Conservation (phyloP, 129 eudicot species). For the Helichrysum umbraculigerum region DNA sequence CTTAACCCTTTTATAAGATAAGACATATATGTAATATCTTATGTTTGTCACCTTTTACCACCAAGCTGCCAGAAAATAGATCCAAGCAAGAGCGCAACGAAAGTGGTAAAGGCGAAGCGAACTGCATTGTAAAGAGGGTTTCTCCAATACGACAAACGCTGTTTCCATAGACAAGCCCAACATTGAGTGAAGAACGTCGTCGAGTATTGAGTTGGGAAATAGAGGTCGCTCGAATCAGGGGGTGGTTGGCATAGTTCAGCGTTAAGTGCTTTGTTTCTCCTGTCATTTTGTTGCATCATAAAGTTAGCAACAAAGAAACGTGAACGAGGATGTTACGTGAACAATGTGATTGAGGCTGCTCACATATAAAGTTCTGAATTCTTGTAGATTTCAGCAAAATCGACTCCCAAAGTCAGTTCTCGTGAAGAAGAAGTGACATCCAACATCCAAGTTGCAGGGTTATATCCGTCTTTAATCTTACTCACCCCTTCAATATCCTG, state of each 20-base stretch:
- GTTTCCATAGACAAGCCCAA: constrained; percentile 85
- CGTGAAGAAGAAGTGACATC: constrained; percentile 53
- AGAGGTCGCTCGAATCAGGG: constrained; percentile 58
- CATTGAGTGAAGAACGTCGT: constrained; percentile 65
- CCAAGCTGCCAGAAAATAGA: constrained; percentile 86
- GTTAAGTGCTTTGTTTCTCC: constrained; percentile 56
- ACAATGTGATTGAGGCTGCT: constrained; percentile 6
- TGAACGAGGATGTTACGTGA: not conserved
- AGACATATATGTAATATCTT: not conserved
- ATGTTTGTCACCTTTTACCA: constrained; percentile 43
- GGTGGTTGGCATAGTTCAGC: constrained; percentile 56
- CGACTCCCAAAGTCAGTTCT: constrained; percentile 48
- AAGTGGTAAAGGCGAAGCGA: constrained; percentile 59
- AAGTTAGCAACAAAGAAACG: not conserved
- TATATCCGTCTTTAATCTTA: constrained; percentile 58
- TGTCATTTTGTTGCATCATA: not conserved
- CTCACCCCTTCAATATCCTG: constrained; percentile 47
- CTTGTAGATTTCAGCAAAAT: constrained; percentile 53
- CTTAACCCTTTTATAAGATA: not conserved
- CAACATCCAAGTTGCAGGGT: constrained; percentile 80
- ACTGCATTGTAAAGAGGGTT: constrained; percentile 83
- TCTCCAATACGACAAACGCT: constrained; percentile 79
- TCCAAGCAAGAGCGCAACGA: constrained; percentile 61
- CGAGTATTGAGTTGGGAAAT: constrained; percentile 59
- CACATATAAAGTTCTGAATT: constrained; percentile 55